phyloP scores from a whole-genome alignment of 352 stramenopile genomes.

The Phytophthora lateralis region DNA sequence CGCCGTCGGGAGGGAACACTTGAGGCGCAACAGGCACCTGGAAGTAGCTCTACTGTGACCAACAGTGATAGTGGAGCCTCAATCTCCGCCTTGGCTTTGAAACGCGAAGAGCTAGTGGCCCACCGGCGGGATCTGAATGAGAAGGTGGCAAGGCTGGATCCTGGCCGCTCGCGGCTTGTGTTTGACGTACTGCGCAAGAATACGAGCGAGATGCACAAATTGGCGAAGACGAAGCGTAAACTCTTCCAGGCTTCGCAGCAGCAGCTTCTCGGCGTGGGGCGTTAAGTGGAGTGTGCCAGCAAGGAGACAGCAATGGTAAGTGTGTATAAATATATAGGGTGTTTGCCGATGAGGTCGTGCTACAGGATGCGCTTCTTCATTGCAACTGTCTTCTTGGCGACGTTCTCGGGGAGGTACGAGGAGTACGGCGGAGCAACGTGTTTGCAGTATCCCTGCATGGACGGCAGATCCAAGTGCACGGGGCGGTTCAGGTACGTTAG shows the following conservation, averaged over 20 bases:
- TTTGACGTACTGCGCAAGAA: slow-evolving; percentile 72
- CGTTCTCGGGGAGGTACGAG: slow-evolving; percentile 46
- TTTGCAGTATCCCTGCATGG: slow-evolving; percentile 72
- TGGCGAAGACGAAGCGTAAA: slow-evolving; percentile 71
- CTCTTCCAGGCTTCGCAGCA: slow-evolving; percentile 66
- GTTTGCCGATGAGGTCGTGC: slow-evolving; percentile 7
- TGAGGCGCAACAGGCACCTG: slow-evolving; percentile 30
- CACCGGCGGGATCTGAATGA: slow-evolving; percentile 55
- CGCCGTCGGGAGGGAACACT: slow-evolving; percentile 56
- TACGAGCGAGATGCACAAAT: slow-evolving; percentile 72
- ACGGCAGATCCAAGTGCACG: slow-evolving; percentile 57
- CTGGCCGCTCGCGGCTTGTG: slow-evolving; percentile 68
- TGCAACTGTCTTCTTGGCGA: slow-evolving; percentile 18
- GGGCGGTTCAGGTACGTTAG: slow-evolving; percentile 35
- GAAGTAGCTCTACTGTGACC: slow-evolving; percentile 16
- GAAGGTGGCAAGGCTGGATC: slow-evolving; percentile 68
- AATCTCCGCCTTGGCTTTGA: slow-evolving; percentile 42
- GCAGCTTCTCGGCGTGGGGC: slow-evolving; percentile 53
- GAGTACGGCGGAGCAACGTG: slow-evolving; percentile 65
- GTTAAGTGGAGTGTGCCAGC: slow-evolving; percentile 11
- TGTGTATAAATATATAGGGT: slow-evolving; percentile 43
- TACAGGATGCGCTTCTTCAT: slow-evolving; percentile 23
- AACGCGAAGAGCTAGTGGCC: slow-evolving; percentile 55
- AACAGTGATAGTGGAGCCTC: slow-evolving; percentile 25
- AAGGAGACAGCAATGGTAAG: slow-evolving; percentile 23